These are phyloP conservation scores for Sphaceloma murrayae DNA, from an alignment of 2,329 filamentous ascomycete species.

Conservation along the genomic window DNA sequence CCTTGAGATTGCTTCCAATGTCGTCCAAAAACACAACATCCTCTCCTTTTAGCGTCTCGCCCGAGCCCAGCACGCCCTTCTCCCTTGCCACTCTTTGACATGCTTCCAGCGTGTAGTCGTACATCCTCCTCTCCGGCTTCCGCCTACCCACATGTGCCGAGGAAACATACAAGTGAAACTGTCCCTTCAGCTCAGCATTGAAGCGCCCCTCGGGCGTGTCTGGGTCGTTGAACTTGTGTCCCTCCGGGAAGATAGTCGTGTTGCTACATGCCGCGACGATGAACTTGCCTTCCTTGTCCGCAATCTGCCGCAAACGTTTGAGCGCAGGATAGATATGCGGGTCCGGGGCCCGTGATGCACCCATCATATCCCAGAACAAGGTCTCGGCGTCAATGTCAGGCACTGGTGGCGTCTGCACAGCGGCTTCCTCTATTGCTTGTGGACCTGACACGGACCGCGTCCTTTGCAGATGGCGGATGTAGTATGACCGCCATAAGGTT, in stretches of 20 bases:
- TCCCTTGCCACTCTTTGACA: conserved; percentile 54
- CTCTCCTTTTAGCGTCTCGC: conserved; percentile 47
- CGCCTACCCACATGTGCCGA: conserved; percentile 78
- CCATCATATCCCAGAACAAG: conserved; percentile 92
- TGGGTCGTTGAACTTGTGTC: conserved; percentile 55
- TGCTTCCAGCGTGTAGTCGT: conserved; percentile 59
- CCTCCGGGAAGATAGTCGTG: conserved; percentile 74
- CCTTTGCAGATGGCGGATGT: conserved; percentile 21
- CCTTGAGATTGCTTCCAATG: conserved; percentile 87
- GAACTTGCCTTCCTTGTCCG: conserved; percentile 35
- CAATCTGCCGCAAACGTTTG: conserved; percentile 46
- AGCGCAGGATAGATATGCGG: conserved; percentile 84
- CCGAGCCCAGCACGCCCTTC: conserved; percentile 39
- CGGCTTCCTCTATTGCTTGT: conserved; percentile 25
- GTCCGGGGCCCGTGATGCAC: conserved; percentile 57
- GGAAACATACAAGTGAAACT: conserved; percentile 82
- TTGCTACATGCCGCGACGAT: conserved; percentile 80
- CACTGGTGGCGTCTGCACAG: conserved; percentile 44
- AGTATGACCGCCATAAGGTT: conserved; percentile 58
- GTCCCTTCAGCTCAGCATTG: conserved; percentile 45
- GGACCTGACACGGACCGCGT: conserved; percentile 30
- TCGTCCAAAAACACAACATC: conserved; percentile 87
- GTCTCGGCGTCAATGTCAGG: conserved; percentile 66
- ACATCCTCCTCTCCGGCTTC: conserved; percentile 79
- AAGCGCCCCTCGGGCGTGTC: conserved; percentile 31